Evolutionary conservation across 1,284 basidiomycete species (phyloP), one percentile per base, ranked within the genome.

Genomic region (Cutaneotrichosporon sp.): DNA sequence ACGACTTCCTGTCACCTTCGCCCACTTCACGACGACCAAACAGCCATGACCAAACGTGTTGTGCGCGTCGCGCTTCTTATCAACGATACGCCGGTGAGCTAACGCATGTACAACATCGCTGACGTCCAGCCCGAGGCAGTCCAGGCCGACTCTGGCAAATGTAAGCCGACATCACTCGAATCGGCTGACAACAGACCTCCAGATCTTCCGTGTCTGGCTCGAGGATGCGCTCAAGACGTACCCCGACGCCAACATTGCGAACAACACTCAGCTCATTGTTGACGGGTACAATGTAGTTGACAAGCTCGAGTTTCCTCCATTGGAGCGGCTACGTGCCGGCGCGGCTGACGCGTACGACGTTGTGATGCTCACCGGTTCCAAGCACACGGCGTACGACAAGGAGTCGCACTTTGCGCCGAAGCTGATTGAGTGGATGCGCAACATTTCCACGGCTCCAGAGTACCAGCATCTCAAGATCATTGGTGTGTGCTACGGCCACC

Each of bases 401-500:
- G 35, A 62, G 21, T 61, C 62, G 38, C 55, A 65, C 9, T 73
- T 71, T 58, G 61, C 70, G 18, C 51, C 61, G 0, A 48, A 54
- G 14, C 63, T 75, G 34, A 59, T 73, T 46, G 33, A 61, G 40
- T 74, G 67, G 58, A 58, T 74, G 35, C 54, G 61, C 14, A 30
- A 62, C 13, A 41, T 74, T 18, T 62, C 62, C 13, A 61, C 57
- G 4, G 42, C 64, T 4, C 56, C 65, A 4, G 18, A 52, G 13
- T 64, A 58, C 15, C 50, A 58, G 37, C 67, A 70, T 47, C 56
- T 76, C 55, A 67, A 66, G 40, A 55, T 74, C 20, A 56, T 76
- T 21, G 74, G 71, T 1, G 75, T 80, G 50, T 80, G 80, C 60
- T 81, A 78, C 49, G 80, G 80, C 0, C 78, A 79, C 51, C 79